phyloP scores from a whole-genome alignment of 179 eudicot species.

The Gypsophila paniculata region DNA sequence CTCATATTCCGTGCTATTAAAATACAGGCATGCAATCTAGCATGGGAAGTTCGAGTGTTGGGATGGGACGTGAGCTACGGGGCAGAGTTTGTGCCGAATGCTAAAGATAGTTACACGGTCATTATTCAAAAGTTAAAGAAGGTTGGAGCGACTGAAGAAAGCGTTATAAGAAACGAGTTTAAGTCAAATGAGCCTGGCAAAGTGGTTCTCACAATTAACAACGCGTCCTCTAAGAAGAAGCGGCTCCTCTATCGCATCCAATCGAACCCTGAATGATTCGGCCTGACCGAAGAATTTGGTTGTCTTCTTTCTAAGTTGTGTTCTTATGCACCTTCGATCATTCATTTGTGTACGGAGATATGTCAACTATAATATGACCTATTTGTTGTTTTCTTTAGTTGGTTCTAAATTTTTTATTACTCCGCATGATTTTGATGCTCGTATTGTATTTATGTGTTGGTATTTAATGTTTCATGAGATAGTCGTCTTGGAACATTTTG shows the following conservation, averaged over 20 bases:
- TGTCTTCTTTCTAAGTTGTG: too few relatives aligned
- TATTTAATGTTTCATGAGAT: too few relatives aligned
- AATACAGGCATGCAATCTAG: constrained; percentile 52
- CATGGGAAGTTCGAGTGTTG: constrained; percentile 71
- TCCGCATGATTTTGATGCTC: background rate
- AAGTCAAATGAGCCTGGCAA: constrained; percentile 67
- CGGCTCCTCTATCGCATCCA: constrained; percentile 62
- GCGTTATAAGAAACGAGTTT: constrained; percentile 46
- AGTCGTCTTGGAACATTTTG: too few relatives aligned
- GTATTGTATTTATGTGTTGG: background rate
- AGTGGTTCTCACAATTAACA: constrained; percentile 55
- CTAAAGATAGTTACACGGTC: constrained; percentile 64
- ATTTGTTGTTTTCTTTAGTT: background rate
- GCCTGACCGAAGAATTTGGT: too few relatives aligned
- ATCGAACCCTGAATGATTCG: background rate
- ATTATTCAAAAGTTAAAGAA: constrained; percentile 63
- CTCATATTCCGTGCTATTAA: background rate
- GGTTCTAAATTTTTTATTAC: too few relatives aligned
- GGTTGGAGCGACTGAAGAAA: constrained; percentile 45
- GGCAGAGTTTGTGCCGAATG: constrained; percentile 72
- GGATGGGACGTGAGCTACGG: constrained; percentile 81
- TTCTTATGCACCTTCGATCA: constrained; percentile 18
- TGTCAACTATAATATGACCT: background rate
- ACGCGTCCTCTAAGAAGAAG: constrained; percentile 68
- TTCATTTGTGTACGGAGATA: background rate